phyloP scores from a whole-genome alignment of 148 eudicot genomes.

The Talinum fruticosum region DNA sequence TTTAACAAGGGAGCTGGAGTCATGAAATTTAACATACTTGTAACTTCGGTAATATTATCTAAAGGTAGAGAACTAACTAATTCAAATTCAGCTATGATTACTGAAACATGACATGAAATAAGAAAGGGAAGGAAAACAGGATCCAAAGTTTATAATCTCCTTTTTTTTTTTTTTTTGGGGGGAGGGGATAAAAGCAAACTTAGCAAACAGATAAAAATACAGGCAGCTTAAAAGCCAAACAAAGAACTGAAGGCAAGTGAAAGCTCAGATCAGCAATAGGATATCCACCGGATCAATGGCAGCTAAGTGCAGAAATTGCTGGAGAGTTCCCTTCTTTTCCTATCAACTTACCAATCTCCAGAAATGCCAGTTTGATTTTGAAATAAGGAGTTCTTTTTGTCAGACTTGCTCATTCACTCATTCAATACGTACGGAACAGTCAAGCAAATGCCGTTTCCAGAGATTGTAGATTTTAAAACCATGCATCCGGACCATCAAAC shows the following conservation, averaged over 20 bases:
- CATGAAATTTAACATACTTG: neutral
- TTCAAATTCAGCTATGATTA: neutral
- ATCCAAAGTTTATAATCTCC: neutral
- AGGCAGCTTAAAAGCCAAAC: neutral
- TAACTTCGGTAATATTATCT: no score
- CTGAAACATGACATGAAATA: neutral
- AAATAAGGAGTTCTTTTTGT: neutral
- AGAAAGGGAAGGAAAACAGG: neutral
- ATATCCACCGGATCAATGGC: no score
- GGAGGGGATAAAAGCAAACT: neutral
- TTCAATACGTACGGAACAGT: neutral
- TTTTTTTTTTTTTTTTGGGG: no score
- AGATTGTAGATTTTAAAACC: neutral
- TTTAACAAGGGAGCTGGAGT: neutral
- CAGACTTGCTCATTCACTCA: slow-evolving; percentile 3
- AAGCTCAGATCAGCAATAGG: neutral
- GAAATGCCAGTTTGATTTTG: neutral
- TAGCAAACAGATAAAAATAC: neutral
- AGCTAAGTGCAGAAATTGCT: neutral
- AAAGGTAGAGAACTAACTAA: neutral
- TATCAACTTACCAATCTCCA: neutral
- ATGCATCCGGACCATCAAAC: neutral
- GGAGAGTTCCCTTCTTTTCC: neutral
- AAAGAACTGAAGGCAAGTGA: neutral
- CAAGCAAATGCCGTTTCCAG: neutral